These are phyloP conservation scores for Xylaria castorea DNA, from an alignment of 495 filamentous ascomycete genomes.

Conservation along the genomic window DNA sequence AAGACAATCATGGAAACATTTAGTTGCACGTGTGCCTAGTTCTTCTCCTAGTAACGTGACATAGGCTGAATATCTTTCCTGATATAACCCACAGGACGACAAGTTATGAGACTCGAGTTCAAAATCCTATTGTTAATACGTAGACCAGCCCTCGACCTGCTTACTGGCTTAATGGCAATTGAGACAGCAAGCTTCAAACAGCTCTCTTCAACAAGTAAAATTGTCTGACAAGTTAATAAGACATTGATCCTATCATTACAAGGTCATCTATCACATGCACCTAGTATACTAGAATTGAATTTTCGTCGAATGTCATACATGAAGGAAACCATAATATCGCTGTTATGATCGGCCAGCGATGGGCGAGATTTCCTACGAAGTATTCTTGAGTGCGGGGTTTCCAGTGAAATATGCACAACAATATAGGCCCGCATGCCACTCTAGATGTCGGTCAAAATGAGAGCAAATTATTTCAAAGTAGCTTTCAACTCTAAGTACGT, in stretches of 20 bases:
- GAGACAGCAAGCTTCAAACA: not conserved
- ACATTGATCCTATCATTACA: not conserved
- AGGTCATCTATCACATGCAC: not conserved
- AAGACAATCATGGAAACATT: not conserved
- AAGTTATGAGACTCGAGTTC: not conserved
- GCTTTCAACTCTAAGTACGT: not conserved
- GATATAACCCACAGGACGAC: not conserved
- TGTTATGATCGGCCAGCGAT: not conserved
- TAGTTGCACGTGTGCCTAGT: not conserved
- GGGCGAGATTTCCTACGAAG: not conserved
- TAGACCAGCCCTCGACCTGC: not conserved
- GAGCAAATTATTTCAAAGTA: not conserved
- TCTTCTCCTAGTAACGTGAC: not conserved
- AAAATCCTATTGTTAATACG: not conserved
- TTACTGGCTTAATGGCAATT: not conserved
- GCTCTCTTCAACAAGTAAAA: not conserved
- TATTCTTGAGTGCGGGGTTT: too few relatives aligned
- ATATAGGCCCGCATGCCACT: not conserved
- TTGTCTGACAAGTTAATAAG: not conserved
- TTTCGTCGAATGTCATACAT: not conserved
- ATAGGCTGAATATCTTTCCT: not conserved
- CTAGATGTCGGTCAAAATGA: not conserved
- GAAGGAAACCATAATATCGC: not conserved
- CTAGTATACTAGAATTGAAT: not conserved
- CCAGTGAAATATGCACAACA: not conserved